phyloP scores from a whole-genome alignment of 257 asterid genomes.

The Solanum lycopersicoides region DNA sequence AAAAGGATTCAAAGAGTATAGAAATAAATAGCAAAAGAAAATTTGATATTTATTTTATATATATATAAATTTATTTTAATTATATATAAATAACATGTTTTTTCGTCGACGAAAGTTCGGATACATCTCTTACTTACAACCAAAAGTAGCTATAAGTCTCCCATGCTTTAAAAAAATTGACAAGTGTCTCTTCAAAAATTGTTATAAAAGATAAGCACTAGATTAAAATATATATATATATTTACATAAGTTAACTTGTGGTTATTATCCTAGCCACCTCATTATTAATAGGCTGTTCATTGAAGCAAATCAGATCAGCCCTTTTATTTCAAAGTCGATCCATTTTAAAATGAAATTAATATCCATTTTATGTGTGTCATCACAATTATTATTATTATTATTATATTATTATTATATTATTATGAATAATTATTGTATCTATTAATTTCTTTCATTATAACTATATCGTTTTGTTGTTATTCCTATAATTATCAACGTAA shows the following conservation, averaged over 20 bases:
- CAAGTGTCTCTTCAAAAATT: neutral
- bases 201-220: slow-evolving; percentile 20
- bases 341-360: neutral
- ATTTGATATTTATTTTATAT: fast-evolving
- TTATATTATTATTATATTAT: no score
- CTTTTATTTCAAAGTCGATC: neutral
- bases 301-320: slow-evolving; percentile 1
- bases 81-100: no score
- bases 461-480: no score
- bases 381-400: no score
- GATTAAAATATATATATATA: neutral
- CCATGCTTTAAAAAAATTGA: neutral
- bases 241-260: slow-evolving; percentile 7
- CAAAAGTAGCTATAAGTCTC: slow-evolving; percentile 3
- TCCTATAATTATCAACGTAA: no score
- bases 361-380: neutral
- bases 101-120: no score
- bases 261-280: slow-evolving; percentile 38
- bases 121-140: neutral
- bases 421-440: no score
- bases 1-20: fast-evolving
- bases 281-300: slow-evolving; percentile 4
- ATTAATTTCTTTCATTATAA: no score
- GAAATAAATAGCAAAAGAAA: fast-evolving
- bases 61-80: no score